These are phyloP conservation scores for Carex arenaria DNA, from an alignment of 202 grass and related monocot species.

Conservation along the genomic window DNA sequence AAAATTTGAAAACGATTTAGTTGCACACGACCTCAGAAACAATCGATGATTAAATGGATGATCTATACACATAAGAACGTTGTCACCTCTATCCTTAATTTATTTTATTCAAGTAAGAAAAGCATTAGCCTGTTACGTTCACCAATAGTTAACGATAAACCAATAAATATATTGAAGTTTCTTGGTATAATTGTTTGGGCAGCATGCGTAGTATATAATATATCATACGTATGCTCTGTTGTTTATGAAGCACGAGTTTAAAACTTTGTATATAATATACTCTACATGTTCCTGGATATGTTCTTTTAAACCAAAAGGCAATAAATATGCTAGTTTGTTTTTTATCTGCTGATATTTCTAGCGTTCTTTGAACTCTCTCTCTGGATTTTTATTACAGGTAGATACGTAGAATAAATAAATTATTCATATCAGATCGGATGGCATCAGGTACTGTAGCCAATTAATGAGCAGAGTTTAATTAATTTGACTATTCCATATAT, in stretches of 20 bases:
- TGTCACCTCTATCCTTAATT: too few species aligned
- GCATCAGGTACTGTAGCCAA: neutral
- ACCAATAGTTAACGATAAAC: too few species aligned
- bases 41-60: too few species aligned
- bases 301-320: neutral
- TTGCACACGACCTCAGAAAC: too few species aligned
- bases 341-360: neutral
- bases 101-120: too few species aligned
- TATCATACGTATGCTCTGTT: too few species aligned
- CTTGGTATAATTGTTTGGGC: too few species aligned
- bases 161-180: too few species aligned
- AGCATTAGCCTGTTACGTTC: too few species aligned
- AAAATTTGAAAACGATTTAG: too few species aligned
- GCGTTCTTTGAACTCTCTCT: neutral
- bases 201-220: too few species aligned
- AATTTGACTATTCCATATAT: neutral
- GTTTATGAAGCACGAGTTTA: neutral
- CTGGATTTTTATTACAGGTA: neutral
- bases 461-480: neutral
- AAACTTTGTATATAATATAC: neutral
- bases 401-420: neutral
- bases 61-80: too few species aligned
- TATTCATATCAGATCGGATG: neutral
- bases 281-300: neutral
- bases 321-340: neutral